phyloP scores from a whole-genome alignment of 148 eudicot species.

The Chenopodium formosanum region DNA sequence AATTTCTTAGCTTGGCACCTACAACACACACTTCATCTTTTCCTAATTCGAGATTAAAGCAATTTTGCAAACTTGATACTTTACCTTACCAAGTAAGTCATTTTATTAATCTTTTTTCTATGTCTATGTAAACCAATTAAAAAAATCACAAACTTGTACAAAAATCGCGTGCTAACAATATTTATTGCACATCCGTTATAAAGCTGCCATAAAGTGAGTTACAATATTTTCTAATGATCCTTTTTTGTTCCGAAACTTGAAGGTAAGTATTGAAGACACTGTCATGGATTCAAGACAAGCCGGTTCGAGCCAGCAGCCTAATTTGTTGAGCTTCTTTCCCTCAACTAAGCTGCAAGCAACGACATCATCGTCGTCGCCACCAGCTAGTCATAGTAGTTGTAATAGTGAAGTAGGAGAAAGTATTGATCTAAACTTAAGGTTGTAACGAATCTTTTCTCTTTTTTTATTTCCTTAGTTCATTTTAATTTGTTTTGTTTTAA shows the following conservation, averaged over 20 bases:
- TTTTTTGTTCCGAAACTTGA: neutral
- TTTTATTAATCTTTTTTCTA: neutral
- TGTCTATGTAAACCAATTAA: neutral
- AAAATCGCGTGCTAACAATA: too few species aligned
- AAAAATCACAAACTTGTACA: too few species aligned
- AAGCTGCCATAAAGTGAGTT: neutral
- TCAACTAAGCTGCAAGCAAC: conserved; percentile 22
- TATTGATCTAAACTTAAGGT: conserved; percentile 35
- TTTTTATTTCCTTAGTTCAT: neutral
- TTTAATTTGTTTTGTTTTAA: neutral
- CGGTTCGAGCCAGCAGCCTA: conserved; percentile 24
- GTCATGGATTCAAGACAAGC: conserved; percentile 14
- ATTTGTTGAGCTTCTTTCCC: conserved; percentile 39
- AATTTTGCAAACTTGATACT: conserved; percentile 20
- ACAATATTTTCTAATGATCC: neutral
- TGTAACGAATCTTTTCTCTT: neutral
- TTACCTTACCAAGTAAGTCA: conserved; percentile 40
- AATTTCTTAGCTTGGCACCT: conserved; percentile 29
- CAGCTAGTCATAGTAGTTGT: neutral
- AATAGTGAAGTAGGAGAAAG: conserved; percentile 25
- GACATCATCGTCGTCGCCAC: conserved; percentile 1
- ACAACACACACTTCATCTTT: conserved; percentile 22
- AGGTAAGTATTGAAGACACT: conserved; percentile 33
- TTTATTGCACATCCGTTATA: too few species aligned
- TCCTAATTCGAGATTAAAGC: conserved; percentile 27